Percentiles rank a stretch among this genome's conserved stretches.
These are phyloP conservation scores for Apodospora peruviana DNA, from an alignment of 495 filamentous ascomycete genomes.

Conservation along the genomic window DNA sequence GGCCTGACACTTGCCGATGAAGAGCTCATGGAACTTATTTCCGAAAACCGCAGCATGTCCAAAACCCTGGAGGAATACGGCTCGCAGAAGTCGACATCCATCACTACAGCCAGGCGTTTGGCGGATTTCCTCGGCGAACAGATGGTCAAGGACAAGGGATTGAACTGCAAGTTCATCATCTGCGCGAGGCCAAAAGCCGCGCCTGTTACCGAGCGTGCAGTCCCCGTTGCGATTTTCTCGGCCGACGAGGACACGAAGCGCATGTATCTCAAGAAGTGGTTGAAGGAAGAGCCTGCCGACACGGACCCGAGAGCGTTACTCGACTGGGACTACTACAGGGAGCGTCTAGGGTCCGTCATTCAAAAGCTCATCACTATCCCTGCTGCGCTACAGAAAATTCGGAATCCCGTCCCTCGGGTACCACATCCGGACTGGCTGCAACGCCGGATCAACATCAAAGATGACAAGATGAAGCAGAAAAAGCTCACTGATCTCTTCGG, in stretches of 20 bases:
- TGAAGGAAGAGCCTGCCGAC: constrained; percentile 87
- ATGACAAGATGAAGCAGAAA: constrained; percentile 96
- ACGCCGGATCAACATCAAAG: constrained; percentile 84
- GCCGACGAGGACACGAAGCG: constrained; percentile 83
- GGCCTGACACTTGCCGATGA: constrained; percentile 88
- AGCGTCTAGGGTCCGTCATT: constrained; percentile 90
- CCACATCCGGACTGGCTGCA: constrained; percentile 96
- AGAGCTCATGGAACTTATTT: constrained; percentile 97
- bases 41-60: constrained; percentile 94
- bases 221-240: constrained; percentile 96
- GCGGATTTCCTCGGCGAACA: constrained; percentile 96
- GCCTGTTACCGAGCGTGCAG: constrained; percentile 88
- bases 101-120: constrained; percentile 92
- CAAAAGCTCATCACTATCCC: constrained; percentile 99
- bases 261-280: constrained; percentile 88
- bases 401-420: constrained; percentile 90
- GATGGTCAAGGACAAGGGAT: constrained; percentile 97
- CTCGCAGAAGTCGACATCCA: constrained; percentile 91
- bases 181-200: constrained; percentile 79
- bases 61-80: constrained; percentile 97
- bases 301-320: constrained; percentile 86
- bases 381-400: constrained; percentile 87
- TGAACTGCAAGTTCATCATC: constrained; percentile 99
- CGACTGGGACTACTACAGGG: constrained; percentile 95
- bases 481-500: constrained; percentile 93